These are phyloP conservation scores for Arachis monticola DNA, from an alignment of 331 rosid species.

Conservation along the genomic window DNA sequence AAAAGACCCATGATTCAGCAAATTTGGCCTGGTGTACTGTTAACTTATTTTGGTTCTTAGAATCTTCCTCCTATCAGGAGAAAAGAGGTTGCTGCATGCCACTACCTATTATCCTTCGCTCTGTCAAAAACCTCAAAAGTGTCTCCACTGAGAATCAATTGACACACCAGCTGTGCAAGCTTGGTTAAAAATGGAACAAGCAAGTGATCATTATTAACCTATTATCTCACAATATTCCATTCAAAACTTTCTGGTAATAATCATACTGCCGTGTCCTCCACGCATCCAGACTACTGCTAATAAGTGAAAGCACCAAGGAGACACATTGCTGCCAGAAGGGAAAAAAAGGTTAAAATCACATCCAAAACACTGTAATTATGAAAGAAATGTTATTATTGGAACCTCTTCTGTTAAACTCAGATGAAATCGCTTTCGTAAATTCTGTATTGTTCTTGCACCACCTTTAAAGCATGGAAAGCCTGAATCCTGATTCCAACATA, in stretches of 20 bases:
- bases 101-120: constrained; percentile 39
- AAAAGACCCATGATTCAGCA: constrained; percentile 38
- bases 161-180: constrained; percentile 40
- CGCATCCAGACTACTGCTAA: constrained; percentile 97
- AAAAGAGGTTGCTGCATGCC: constrained; percentile 45
- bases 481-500: constrained; percentile 74
- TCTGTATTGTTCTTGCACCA: constrained; percentile 90
- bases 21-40: constrained; percentile 41
- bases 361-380: constrained; percentile 19
- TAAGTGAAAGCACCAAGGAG: constrained; percentile 91
- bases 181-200: constrained; percentile 47
- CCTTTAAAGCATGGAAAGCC: constrained; percentile 99
- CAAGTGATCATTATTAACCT: constrained; percentile 40
- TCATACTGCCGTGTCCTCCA: constrained; percentile 99
- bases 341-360: constrained; percentile 21
- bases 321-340: constrained; percentile 83
- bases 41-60: constrained; percentile 36
- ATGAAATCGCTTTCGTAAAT: constrained; percentile 91
- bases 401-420: constrained; percentile 97
- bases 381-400: constrained; percentile 31
- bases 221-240: constrained; percentile 84
- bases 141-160: constrained; percentile 44
- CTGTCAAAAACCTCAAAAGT: constrained; percentile 40
- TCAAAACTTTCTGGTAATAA: constrained; percentile 93
- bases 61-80: constrained; percentile 43